phyloP scores from a whole-genome alignment of 73 alveolate species.

The Blepharisma japonicum region DNA sequence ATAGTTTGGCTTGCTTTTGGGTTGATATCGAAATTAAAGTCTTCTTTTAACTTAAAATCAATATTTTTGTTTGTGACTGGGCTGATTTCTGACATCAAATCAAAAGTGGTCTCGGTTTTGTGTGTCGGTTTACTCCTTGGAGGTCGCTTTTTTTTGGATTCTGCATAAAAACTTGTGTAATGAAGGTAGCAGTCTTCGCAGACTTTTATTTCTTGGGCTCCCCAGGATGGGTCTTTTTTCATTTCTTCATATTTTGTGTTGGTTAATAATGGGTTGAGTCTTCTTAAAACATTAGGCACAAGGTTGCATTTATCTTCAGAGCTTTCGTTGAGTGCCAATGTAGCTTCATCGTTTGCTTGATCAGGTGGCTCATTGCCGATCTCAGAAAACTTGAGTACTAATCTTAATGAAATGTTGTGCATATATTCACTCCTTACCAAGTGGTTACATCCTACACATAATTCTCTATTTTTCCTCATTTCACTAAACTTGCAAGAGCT shows the following conservation, averaged over 20 bases:
- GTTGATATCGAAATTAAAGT: too few species aligned
- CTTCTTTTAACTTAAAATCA: too few species aligned
- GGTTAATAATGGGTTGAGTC: conserved; percentile 32
- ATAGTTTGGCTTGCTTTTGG: too few species aligned
- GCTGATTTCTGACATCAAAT: too few species aligned
- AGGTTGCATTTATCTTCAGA: conserved; percentile 30
- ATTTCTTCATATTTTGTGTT: conserved; percentile 36
- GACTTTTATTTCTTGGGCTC: conserved; percentile 39
- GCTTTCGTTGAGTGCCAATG: conserved; percentile 24
- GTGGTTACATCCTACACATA: conserved; percentile 4
- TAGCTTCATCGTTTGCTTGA: conserved; percentile 41
- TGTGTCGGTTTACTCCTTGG: too few species aligned
- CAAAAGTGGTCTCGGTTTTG: too few species aligned
- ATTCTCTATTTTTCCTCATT: conserved; percentile 32
- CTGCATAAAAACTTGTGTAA: conserved; percentile 42
- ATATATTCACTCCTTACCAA: conserved; percentile 16
- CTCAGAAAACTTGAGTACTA: not conserved
- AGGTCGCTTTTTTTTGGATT: not conserved
- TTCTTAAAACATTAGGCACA: conserved; percentile 12
- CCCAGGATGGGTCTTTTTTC: conserved; percentile 54
- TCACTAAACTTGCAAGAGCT: conserved; percentile 22
- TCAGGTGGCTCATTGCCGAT: conserved; percentile 38
- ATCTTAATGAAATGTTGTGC: conserved; percentile 30
- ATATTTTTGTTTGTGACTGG: too few species aligned
- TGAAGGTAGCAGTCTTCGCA: conserved; percentile 62